phyloP scores from a whole-genome alignment of 2,329 filamentous ascomycete species.

The Epichloe sp. region DNA sequence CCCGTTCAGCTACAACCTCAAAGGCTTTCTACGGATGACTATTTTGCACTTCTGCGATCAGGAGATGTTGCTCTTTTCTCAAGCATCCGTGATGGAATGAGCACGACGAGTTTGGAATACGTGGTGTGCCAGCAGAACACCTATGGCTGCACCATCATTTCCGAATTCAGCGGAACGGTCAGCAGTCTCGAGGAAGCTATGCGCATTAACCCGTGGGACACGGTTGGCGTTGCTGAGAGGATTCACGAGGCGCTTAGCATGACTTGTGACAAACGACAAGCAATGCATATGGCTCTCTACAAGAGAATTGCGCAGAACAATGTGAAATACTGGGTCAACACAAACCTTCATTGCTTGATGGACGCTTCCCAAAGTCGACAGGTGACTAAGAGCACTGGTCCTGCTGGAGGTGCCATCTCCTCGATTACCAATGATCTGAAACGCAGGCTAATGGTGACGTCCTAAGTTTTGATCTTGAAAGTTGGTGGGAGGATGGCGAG shows the following conservation, averaged over 20 bases:
- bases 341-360: neutral
- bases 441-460: neutral
- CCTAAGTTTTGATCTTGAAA: neutral
- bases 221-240: conserved; percentile 65
- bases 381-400: neutral
- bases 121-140: conserved; percentile 80
- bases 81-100: conserved; percentile 91
- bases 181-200: conserved; percentile 73
- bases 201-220: conserved; percentile 92
- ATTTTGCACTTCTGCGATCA: conserved; percentile 77
- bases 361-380: neutral
- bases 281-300: conserved; percentile 5
- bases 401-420: neutral
- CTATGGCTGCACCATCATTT: conserved; percentile 82
- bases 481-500: neutral
- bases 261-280: conserved; percentile 44
- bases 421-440: neutral
- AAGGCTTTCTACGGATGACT: conserved; percentile 77
- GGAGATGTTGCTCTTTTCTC: conserved; percentile 89
- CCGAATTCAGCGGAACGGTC: conserved; percentile 90
- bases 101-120: conserved; percentile 92
- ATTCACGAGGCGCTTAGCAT: conserved; percentile 74
- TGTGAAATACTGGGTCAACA: conserved; percentile 3
- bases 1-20: conserved; percentile 93
- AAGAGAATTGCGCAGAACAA: conserved; percentile 2